Percentiles rank a stretch among this genome's conserved stretches.
phyloP scores from a whole-genome alignment of 345 rosid genomes.

The Reutealis trisperma region DNA sequence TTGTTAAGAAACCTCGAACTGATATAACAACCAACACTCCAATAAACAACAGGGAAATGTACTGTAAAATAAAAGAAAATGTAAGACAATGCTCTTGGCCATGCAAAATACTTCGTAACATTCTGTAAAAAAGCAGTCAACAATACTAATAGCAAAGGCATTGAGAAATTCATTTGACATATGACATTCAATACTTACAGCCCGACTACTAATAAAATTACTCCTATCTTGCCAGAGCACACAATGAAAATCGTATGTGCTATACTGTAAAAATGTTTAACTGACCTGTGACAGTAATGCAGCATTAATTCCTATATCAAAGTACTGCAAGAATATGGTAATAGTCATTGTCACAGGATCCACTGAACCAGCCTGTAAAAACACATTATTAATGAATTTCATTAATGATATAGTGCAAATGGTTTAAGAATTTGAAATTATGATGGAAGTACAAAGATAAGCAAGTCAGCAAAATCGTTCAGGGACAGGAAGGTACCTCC shows the following conservation, averaged over 20 bases:
- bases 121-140: not conserved
- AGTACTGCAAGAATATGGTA: slow-evolving; percentile 83
- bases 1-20: slow-evolving; percentile 89
- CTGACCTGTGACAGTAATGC: slow-evolving; percentile 86
- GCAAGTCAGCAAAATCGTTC: slow-evolving; percentile 8
- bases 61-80: slow-evolving; percentile 52
- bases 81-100: slow-evolving; percentile 22
- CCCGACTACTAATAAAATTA: not conserved
- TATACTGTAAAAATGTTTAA: not conserved
- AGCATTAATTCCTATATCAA: slow-evolving; percentile 93
- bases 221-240: not conserved
- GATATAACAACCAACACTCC: slow-evolving; percentile 91
- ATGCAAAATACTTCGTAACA: slow-evolving; percentile 6
- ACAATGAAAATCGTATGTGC: not conserved
- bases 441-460: not conserved
- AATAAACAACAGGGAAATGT: slow-evolving; percentile 85
- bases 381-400: slow-evolving; percentile 12
- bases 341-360: slow-evolving; percentile 92
- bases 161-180: not conserved
- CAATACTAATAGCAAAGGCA: slow-evolving; percentile 1
- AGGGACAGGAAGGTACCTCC: slow-evolving; percentile 51
- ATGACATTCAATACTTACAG: not conserved
- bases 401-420: slow-evolving; percentile 2
- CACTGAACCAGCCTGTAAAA: slow-evolving; percentile 86
- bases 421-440: slow-evolving; percentile 1